Evolutionary conservation across 2,329 filamentous ascomycete species (phyloP), one percentile per base, ranked within the genome.

Genomic region (Didymella exigua): DNA sequence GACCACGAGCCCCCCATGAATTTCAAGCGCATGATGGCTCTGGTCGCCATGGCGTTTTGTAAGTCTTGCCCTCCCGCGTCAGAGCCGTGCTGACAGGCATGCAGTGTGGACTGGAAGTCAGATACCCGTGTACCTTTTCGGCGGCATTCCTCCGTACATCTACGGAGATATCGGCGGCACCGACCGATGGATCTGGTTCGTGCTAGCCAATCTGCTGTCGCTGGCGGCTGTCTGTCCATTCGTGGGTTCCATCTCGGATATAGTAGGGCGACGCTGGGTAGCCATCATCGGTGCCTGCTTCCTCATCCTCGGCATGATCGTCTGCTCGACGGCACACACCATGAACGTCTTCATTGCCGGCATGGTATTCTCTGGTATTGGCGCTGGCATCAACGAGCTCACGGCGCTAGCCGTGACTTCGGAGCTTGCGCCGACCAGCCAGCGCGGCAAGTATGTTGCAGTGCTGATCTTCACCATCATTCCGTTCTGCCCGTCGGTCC

Each of bases 371-470:
- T 79, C 85, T 14, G 87, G 87, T 3, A 76, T 84, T 6, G 87
- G 86, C 30, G 86, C 86, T 8, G 87, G 87, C 11, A 82, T 89
- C 63, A 86, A 86, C 62, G 86, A 89, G 69, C 74, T 89, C 34
- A 89, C 86, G 4, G 86, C 87, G 7, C 75, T 90, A 18, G 86
- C 87, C 33, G 87, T 82, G 21, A 87, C 86, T 1, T 84, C 86
- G 1, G 87, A 90, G 67, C 80, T 89, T 59, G 87, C 85, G 0
- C 87, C 87, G 2, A 85, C 84, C 5, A 76, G 80, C 5, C 84
- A 88, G 73, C 81, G 87, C 40, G 87, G 85, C 11, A 81, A 81
- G 65, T 88, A 88, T 66, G 82, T 87, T 27, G 82, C 83, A 4
- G 70, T 80, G 1, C 71, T 89, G 14, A 80, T 87, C 44, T 82